A percentile compares a stretch with the other conserved stretches of the same genome.
phyloP scores from a whole-genome alignment of 345 rosid genomes.

The Heritiera littoralis region DNA sequence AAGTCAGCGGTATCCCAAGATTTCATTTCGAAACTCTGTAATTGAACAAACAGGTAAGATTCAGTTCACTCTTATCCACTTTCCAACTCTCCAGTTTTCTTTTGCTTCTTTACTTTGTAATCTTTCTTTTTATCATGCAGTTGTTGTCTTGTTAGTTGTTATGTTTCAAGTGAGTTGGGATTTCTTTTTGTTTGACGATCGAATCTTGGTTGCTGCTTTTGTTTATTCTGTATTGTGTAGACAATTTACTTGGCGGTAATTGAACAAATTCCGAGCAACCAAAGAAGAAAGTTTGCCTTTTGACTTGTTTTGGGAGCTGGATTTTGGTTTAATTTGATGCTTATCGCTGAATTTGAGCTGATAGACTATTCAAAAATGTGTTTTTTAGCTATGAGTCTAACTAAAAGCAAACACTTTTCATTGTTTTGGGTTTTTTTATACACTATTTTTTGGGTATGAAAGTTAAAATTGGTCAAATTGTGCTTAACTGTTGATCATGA shows the following conservation, averaged over 20 bases:
- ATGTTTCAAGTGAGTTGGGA: background rate
- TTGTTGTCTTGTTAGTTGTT: background rate
- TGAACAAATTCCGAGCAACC: background rate
- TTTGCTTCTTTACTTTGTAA: background rate
- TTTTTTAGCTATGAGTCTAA: no score
- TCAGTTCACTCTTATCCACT: background rate
- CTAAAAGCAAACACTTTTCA: background rate
- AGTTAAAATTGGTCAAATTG: background rate
- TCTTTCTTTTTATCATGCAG: background rate
- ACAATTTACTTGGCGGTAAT: background rate
- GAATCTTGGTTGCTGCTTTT: background rate
- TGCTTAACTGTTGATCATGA: constrained; percentile 9
- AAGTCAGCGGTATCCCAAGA: background rate
- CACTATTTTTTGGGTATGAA: background rate
- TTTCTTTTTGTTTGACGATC: constrained; percentile 9
- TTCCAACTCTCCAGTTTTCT: background rate
- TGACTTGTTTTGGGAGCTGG: background rate
- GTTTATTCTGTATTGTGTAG: background rate
- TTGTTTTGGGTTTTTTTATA: background rate
- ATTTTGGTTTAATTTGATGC: constrained; percentile 1
- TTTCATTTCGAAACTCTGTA: background rate
- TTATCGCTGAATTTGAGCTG: background rate
- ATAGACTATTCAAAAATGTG: background rate
- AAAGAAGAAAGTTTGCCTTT: background rate
- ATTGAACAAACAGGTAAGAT: background rate